phyloP scores from a whole-genome alignment of 176 grass and related monocot species.

The Avena insularis region DNA sequence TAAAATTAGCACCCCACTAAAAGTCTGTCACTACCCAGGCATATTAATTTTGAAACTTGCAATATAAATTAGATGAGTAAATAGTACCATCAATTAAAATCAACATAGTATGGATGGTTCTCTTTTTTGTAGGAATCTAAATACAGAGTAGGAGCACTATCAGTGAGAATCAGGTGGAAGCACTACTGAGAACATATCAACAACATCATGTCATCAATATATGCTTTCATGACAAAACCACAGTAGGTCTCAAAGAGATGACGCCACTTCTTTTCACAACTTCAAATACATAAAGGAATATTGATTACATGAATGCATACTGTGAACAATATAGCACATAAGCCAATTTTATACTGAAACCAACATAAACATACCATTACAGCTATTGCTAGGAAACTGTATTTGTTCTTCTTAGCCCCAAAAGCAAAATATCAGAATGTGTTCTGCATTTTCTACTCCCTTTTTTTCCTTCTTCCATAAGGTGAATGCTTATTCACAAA shows the following conservation, averaged over 20 bases:
- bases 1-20: neutral
- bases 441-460: neutral
- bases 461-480: neutral
- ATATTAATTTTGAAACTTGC: neutral
- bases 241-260: neutral
- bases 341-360: neutral
- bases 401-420: neutral
- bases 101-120: neutral
- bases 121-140: slow-evolving; percentile 5
- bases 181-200: slow-evolving; percentile 49
- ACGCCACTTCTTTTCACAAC: slow-evolving; percentile 33
- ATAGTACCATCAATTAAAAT: neutral
- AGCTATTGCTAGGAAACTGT: neutral
- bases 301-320: neutral
- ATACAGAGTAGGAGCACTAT: slow-evolving; percentile 25
- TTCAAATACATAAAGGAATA: slow-evolving; percentile 1
- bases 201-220: slow-evolving; percentile 39
- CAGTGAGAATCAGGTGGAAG: slow-evolving; percentile 48
- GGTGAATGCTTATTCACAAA: neutral
- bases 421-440: neutral
- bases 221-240: slow-evolving; percentile 44
- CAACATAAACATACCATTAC: slow-evolving; percentile 36
- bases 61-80: neutral
- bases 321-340: slow-evolving; percentile 9
- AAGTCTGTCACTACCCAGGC: neutral